Evolutionary conservation across 441 rosid genomes (phyloP), one percentile per base, ranked within the genome.

Genomic region (Populus hybrid): DNA sequence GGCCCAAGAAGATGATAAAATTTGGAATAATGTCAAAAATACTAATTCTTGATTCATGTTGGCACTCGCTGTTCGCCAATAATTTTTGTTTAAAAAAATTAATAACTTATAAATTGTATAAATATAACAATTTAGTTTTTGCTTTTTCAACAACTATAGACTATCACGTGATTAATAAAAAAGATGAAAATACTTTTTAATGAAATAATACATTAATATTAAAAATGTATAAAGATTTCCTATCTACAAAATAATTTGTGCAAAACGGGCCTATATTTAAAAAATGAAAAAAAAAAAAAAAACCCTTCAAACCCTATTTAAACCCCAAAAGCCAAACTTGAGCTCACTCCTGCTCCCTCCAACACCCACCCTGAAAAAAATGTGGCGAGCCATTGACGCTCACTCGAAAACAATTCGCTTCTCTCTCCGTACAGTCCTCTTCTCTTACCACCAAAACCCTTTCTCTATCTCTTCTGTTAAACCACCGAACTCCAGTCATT

Each of bases 351-450:
- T 28, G 11, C 65, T 20, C 28, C 10, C 8, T 5, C 28, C 20
- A 24, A 50, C 23, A 35, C 23, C 53, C 66, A 42, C 34, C 6
- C 2, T 9, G 2, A 61, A 77, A 59, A 90, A 59, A 75, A 90
- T 89, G 94, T 81, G 86, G 90, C 86, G 91, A 16, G 71, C 72
- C 77, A 70, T 87, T 28, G 85, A 84, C 40, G 79, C 80, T 40
- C 81, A 77, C 72, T 35, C 73, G 35, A 85, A 83, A 80, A 70
- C 85, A 70, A 79, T 86, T 3, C 85, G 81, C 72, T 67, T 75
- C 9, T 85, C 89, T 7, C n/a, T 86, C 79, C 91, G 89, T 70
- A 77, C 86, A 69, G n/a, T 82, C 79, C 57, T 86, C 5, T 24
- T 79, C 40, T 6, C 71, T 16, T 30, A 10, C 40, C 77, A 77